phyloP scores from a whole-genome alignment of 1,284 basidiomycete genomes.

The Ustilago hordei region DNA sequence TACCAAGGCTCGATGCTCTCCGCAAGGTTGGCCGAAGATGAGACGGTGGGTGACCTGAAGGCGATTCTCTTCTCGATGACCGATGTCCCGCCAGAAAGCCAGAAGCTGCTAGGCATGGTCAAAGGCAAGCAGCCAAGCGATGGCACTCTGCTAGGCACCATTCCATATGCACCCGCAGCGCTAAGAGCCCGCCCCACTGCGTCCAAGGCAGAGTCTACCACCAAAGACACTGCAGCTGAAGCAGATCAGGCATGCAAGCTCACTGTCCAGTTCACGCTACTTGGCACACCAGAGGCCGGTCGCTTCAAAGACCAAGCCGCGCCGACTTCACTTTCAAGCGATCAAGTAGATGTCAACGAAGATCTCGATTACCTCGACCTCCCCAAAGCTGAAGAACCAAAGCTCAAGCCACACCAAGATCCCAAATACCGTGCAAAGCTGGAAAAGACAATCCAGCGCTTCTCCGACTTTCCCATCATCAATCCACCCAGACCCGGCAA shows the following conservation, averaged over 20 bases:
- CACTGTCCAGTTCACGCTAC: slow-evolving; percentile 53
- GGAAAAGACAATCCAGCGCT: slow-evolving; percentile 52
- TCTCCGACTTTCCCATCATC: slow-evolving; percentile 57
- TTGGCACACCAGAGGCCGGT: slow-evolving; percentile 56
- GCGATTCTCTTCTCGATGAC: slow-evolving; percentile 77
- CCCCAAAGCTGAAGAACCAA: slow-evolving; percentile 19
- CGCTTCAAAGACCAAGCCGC: slow-evolving; percentile 76
- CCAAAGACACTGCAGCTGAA: slow-evolving; percentile 24
- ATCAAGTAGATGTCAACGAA: slow-evolving; percentile 29
- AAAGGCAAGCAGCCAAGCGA: slow-evolving; percentile 82
- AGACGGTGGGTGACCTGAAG: slow-evolving; percentile 62
- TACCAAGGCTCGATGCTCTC: slow-evolving; percentile 45
- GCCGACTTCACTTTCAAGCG: slow-evolving; percentile 11
- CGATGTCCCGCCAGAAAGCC: slow-evolving; percentile 83
- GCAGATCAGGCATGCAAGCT: slow-evolving; percentile 41
- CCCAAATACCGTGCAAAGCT: slow-evolving; percentile 51
- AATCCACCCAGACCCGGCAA: slow-evolving; percentile 51
- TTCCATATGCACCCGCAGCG: slow-evolving; percentile 47
- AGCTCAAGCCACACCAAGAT: slow-evolving; percentile 28
- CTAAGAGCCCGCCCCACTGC: slow-evolving; percentile 27
- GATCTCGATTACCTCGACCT: slow-evolving; percentile 46
- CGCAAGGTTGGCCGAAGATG: slow-evolving; percentile 39
- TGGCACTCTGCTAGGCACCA: slow-evolving; percentile 33
- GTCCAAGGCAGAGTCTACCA: slow-evolving; percentile 12
- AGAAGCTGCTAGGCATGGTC: slow-evolving; percentile 87